Evolutionary conservation across 108 stramenopile genomes (phyloP).

Genomic region (Discostella stelligeroides): DNA sequence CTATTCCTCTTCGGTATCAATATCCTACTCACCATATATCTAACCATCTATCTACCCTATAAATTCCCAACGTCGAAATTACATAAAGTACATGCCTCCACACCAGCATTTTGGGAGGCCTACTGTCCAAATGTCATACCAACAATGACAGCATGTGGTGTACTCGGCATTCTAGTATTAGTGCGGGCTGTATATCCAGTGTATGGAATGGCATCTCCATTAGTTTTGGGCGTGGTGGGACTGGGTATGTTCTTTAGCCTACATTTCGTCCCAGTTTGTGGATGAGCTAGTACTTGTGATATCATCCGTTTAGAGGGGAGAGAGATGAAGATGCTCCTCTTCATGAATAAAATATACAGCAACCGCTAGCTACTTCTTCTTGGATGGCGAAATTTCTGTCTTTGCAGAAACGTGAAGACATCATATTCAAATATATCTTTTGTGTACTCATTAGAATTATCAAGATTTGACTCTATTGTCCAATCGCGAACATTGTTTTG

Average conservation of each 20-base stretch:
- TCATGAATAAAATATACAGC: too few species aligned
- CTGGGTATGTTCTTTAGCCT: constrained; percentile 78
- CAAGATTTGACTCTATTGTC: neutral
- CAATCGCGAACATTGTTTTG: too few species aligned
- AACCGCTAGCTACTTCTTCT: too few species aligned
- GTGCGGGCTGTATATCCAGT: constrained; percentile 84
- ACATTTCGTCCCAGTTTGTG: constrained; percentile 87
- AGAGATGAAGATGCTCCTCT: too few species aligned
- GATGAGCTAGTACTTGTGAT: too few species aligned
- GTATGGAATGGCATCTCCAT: constrained; percentile 89
- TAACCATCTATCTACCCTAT: constrained; percentile 65
- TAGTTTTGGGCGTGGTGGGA: constrained; percentile 74
- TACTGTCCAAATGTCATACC: constrained; percentile 94
- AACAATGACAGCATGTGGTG: constrained; percentile 59
- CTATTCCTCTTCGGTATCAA: constrained; percentile 43
- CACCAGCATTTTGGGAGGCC: constrained; percentile 73
- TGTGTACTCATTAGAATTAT: neutral
- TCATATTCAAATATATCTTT: neutral
- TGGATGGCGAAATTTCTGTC: too few species aligned
- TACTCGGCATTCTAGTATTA: constrained; percentile 63
- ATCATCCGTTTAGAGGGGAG: too few species aligned
- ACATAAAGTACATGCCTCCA: constrained; percentile 54
- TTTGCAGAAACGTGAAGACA: neutral
- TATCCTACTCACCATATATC: constrained; percentile 50
- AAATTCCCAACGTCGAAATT: constrained; percentile 26